Percentiles rank a stretch among this genome's conserved stretches.
These are phyloP conservation scores for Rosa chinensis DNA, from an alignment of 306 rosid species.

Conservation along the genomic window DNA sequence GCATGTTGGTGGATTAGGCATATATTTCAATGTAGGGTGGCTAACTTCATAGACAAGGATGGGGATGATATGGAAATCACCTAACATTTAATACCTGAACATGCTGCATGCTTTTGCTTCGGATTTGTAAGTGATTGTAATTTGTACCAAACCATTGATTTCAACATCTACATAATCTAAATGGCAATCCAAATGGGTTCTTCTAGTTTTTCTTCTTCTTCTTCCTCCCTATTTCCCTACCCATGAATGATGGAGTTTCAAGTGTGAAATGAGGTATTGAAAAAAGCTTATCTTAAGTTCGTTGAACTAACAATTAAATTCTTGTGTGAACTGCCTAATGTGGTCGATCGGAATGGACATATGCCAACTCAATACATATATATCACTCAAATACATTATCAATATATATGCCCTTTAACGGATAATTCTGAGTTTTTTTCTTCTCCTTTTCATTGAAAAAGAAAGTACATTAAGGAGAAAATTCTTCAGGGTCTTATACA, in stretches of 20 bases:
- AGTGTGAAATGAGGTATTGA: background rate
- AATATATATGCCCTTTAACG: no score
- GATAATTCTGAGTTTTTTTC: no score
- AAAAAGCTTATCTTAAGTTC: background rate
- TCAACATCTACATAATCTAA: background rate
- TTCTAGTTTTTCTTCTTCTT: background rate
- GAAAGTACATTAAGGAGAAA: no score
- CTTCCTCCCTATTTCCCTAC: background rate
- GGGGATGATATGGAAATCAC: conserved; percentile 12
- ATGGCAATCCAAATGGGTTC: background rate
- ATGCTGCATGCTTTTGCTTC: background rate
- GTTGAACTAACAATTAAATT: background rate
- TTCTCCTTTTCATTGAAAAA: no score
- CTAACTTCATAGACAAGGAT: conserved; percentile 17
- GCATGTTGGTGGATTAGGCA: conserved; percentile 28
- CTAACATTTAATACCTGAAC: conserved; percentile 7
- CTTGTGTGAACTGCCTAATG: background rate
- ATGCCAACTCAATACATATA: background rate
- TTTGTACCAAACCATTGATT: background rate
- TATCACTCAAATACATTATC: background rate
- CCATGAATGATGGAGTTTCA: background rate
- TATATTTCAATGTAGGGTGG: conserved; percentile 2
- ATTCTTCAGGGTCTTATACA: no score
- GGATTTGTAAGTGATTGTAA: background rate
- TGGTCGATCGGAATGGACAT: background rate